These are phyloP conservation scores for Phascolomyces articulosus DNA, from an alignment of 371 early-diverging fungal species.

Conservation along the genomic window DNA sequence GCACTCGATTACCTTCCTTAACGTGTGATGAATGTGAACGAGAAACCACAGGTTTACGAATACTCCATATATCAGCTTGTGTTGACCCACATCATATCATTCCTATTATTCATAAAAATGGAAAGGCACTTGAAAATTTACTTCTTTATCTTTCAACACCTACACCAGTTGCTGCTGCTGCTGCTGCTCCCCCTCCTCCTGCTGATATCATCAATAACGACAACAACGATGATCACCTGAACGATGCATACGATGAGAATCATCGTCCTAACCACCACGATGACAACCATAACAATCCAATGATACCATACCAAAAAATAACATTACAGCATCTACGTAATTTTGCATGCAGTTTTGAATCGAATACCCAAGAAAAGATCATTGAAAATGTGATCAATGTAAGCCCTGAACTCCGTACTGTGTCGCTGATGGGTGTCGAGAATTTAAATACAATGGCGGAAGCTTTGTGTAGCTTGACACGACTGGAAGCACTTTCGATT, in stretches of 20 bases:
- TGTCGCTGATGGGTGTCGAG: not conserved
- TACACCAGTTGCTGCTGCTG: too few species aligned
- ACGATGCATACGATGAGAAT: too few species aligned
- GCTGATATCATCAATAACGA: not conserved
- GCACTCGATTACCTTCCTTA: not conserved
- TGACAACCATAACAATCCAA: too few species aligned
- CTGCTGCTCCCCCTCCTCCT: too few species aligned
- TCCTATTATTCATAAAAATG: not conserved
- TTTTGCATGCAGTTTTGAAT: slow-evolving; percentile 1
- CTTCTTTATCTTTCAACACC: not conserved
- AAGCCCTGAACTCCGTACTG: not conserved
- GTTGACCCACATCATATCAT: not conserved
- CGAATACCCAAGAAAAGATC: not conserved
- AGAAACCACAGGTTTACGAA: not conserved
- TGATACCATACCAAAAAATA: not conserved
- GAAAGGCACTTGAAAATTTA: not conserved
- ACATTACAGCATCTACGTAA: not conserved
- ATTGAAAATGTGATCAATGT: not conserved
- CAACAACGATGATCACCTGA: not conserved
- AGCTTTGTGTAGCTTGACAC: not conserved
- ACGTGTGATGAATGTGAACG: not conserved
- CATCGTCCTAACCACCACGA: too few species aligned
- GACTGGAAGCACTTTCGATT: not conserved
- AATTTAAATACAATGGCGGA: not conserved
- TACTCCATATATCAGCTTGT: not conserved